These are phyloP conservation scores for Nicotiana rustica DNA, from an alignment of 305 asterid species.

Conservation along the genomic window DNA sequence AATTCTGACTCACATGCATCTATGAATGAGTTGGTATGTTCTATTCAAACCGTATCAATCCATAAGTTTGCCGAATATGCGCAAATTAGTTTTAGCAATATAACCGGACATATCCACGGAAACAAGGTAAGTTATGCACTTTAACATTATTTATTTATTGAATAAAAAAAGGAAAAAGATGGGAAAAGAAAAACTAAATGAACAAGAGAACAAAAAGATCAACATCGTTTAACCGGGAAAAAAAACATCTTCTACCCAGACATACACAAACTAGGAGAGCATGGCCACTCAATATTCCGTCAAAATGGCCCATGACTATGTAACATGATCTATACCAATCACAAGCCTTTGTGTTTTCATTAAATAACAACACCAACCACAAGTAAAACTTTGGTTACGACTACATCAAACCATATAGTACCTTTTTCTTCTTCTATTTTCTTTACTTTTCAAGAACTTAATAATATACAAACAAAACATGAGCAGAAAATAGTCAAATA, in stretches of 20 bases:
- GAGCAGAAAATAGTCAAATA: neutral
- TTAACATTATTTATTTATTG: neutral
- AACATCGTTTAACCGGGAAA: neutral
- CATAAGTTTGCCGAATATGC: no score
- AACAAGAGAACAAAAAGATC: neutral
- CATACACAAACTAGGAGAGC: neutral
- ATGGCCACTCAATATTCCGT: neutral
- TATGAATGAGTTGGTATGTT: neutral
- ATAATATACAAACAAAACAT: constrained; percentile 5
- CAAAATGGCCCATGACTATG: neutral
- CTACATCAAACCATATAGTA: neutral
- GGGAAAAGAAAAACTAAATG: neutral
- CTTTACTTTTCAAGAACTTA: neutral
- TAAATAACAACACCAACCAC: neutral
- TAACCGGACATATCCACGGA: neutral
- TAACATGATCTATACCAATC: neutral
- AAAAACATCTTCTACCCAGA: neutral
- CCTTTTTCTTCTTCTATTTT: neutral
- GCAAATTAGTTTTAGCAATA: neutral
- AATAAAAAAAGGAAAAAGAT: neutral
- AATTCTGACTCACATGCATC: no score
- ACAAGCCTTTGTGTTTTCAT: neutral
- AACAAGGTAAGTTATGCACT: neutral
- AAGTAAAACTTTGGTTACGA: neutral
- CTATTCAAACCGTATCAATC: no score